Evolutionary conservation across 1,139 yeast genomes (phyloP), one percentile per base, ranked within the genome.

Genomic region (Candida sojae): DNA sequence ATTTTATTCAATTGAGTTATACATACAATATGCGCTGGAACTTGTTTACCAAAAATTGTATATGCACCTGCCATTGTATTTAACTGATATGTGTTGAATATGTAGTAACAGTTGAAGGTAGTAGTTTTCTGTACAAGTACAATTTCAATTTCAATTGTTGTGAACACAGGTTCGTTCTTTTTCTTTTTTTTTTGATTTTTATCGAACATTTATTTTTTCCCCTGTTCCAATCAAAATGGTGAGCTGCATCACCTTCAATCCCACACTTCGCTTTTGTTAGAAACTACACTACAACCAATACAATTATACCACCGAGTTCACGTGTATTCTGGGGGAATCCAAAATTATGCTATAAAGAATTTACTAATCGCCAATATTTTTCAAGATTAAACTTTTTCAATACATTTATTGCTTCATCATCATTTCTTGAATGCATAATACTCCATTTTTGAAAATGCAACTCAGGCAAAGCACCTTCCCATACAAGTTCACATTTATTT

Each of bases 401-500:
- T 30, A 82, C 69, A 30, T 73, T 77, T 36, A 78, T 56, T 0
- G 86, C 83, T 23, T 79, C 84, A n/a, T 75, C 80, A 44, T 83
- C 87, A 12, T 76, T 63, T 17, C 71, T 68, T 2, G 82, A 70
- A 42, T 73, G 67, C 65, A 80, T 73, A 10, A 77, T 64, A 2
- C 83, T 75, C 93, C 95, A 88, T 58, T 79, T 78, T 48, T 73
- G 71, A 63, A 87, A 88, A 48, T 73, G 73, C 28, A 77, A 60
- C 2, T 77, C 76, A 44, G 70, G 67, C 37, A 88, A 52, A 53
- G 82, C 83, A 0, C 97, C 97, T 53, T 84, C 85, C 97, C 97
- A 92, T 2, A 88, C 58, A 13, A 85, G 57, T 3, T 61, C 57
- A 56, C 91, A 84, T 46, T 60, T 62, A 59, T 87, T 88, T 0